Evolutionary conservation across 2,329 filamentous ascomycete species (phyloP).

Genomic region (Neonectria sp.): DNA sequence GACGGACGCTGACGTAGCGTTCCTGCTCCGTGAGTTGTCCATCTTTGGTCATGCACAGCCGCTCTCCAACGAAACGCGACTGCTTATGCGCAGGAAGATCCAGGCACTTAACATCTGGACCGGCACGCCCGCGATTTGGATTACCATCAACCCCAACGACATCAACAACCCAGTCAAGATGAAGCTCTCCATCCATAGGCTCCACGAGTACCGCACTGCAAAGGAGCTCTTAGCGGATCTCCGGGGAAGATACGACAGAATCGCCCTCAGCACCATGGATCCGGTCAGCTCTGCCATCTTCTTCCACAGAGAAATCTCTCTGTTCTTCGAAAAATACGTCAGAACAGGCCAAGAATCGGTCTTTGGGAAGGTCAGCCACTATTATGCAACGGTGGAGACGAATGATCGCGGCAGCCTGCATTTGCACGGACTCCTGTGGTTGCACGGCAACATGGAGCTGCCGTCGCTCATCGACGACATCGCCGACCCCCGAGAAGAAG

Average conservation of each 20-base stretch:
- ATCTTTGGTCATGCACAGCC: slow-evolving; percentile 7
- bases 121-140: slow-evolving; percentile 26
- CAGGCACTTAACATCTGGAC: neutral
- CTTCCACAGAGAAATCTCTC: slow-evolving; percentile 18
- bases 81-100: slow-evolving; percentile 1
- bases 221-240: slow-evolving; percentile 9
- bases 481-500: neutral
- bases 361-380: slow-evolving; percentile 15
- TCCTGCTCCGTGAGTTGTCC: neutral
- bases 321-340: slow-evolving; percentile 27
- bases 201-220: slow-evolving; percentile 10
- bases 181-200: slow-evolving; percentile 23
- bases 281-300: slow-evolving; percentile 28
- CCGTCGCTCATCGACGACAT: slow-evolving; percentile 3
- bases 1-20: neutral
- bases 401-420: neutral
- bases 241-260: neutral
- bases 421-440: slow-evolving; percentile 3
- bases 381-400: slow-evolving; percentile 7
- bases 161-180: slow-evolving; percentile 34
- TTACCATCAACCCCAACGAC: slow-evolving; percentile 30
- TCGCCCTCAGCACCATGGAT: slow-evolving; percentile 12
- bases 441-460: slow-evolving; percentile 7
- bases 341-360: slow-evolving; percentile 5
- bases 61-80: slow-evolving; percentile 5